phyloP scores from a whole-genome alignment of 306 rosid species.

The Gleditsia sinensis region DNA sequence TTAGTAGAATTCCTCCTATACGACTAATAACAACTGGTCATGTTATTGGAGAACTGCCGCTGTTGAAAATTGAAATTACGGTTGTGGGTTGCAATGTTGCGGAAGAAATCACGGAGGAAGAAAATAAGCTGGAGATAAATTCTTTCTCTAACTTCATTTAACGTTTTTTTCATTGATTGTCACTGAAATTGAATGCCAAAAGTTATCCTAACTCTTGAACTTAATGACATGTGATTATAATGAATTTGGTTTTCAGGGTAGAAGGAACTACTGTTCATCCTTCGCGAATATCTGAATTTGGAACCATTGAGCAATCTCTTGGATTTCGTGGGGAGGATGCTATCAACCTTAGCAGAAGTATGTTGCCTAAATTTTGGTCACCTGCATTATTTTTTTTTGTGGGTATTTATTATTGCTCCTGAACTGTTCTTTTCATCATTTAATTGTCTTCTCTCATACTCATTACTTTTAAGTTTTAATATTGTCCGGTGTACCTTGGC shows the following conservation, averaged over 20 bases:
- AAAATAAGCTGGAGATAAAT: not conserved
- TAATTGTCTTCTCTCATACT: not conserved
- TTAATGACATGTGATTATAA: conserved; percentile 8
- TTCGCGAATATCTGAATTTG: conserved; percentile 75
- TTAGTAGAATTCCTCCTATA: not conserved
- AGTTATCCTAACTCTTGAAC: conserved; percentile 21
- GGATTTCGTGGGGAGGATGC: conserved; percentile 82
- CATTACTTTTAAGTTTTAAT: not conserved
- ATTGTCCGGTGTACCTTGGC: not conserved
- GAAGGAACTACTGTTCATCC: conserved; percentile 75
- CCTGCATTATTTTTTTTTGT: not conserved
- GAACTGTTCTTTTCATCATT: not conserved
- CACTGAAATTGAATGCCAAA: not conserved
- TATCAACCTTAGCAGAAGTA: conserved; percentile 85
- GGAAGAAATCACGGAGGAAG: not conserved
- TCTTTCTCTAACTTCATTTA: not conserved
- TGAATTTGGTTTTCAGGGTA: conserved; percentile 62
- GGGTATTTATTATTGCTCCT: conserved; percentile 5
- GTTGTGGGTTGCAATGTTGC: no score
- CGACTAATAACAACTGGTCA: not conserved
- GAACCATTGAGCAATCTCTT: conserved; percentile 79
- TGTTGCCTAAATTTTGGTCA: conserved; percentile 33
- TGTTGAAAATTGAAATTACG: conserved; percentile 13
- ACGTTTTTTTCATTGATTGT: not conserved
- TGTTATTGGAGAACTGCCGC: conserved; percentile 15